Base-by-base conservation (phyloP, 768 basidiomycete species). In the Suillus alpinus region DNA sequence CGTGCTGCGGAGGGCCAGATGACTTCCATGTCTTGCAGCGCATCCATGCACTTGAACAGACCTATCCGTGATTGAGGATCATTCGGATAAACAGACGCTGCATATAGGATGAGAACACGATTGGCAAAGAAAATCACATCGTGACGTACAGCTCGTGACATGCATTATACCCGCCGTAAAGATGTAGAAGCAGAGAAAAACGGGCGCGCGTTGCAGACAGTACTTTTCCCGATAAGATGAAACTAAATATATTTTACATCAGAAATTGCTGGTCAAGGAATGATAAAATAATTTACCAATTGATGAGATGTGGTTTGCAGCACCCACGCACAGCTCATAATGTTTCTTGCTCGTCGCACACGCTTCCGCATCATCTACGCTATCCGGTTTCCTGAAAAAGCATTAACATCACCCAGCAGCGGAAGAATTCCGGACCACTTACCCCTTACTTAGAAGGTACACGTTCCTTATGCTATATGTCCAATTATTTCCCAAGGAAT, bases 121-220 rank as follows among this genome's bases (percentile, higher is more conserved):
- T 20, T 6, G 16, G 10, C 32, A 37, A 59, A 12, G 14, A 49
- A 40, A 56, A 23, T 29, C 37, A 29, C 55, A 53, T 6, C 3
- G 20, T 5, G 13, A 82, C 90, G 65, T 67, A 93, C 91, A 72
- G 43, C 78, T 86, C 2, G 85, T 85, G 50, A 90, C 83, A 66
- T 92, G 91, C 88, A 89, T 91, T 57, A 92, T 84, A 59, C 84
- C 84, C 16, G 90, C 89, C 3, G 87, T 87, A 75, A 93, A 93
- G 16, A 91, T 78, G 67, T 91, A 92, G 68, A 91, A 93, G 66
- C 83, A 87, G 32, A 91, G 74, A 69, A 91, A 92, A 4, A 86
- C 87, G 1, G 91, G 76, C 18, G 84, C 84, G 14, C 82, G 81
- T 52, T 80, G 80, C 60, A 91, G 76, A 46, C 81, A 77, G 72